Conservation (phyloP, 1,284 basidiomycete genomes). For the Pseudozyma sp. region DNA sequence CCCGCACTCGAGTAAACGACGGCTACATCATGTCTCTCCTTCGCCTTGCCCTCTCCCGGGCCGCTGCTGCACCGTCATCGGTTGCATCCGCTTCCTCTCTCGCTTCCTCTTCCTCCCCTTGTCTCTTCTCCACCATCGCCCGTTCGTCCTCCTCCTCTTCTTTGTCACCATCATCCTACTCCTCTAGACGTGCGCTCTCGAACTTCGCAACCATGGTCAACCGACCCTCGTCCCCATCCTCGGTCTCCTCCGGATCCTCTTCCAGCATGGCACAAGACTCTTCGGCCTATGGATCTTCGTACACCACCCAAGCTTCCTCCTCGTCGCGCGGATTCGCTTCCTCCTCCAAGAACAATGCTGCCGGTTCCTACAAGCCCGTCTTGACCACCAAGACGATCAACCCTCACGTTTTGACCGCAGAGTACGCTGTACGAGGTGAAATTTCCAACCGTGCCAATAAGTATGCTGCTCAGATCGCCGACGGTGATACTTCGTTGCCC, state of each 20-base stretch:
- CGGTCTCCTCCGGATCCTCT: conserved; percentile 32
- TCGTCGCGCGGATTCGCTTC: conserved; percentile 37
- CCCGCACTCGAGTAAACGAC: background rate
- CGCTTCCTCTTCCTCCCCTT: conserved; percentile 5
- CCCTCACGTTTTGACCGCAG: conserved; percentile 84
- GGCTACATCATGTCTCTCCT: conserved; percentile 25
- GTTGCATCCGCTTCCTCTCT: conserved; percentile 8
- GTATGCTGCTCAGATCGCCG: conserved; percentile 70
- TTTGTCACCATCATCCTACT: background rate
- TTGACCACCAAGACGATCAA: conserved; percentile 73
- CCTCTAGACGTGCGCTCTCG: conserved; percentile 13
- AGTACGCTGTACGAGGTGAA: conserved; percentile 97
- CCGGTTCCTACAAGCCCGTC: conserved; percentile 69
- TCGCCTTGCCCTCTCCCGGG: conserved; percentile 30
- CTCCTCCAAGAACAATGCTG: conserved; percentile 50
- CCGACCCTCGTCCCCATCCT: conserved; percentile 29
- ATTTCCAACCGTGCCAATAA: conserved; percentile 91
- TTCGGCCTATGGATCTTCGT: conserved; percentile 33
- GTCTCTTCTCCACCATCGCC: conserved; percentile 3
- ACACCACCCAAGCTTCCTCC: conserved; percentile 41
- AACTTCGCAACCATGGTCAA: conserved; percentile 20
- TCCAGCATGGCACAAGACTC: conserved; percentile 23
- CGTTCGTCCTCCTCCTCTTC: background rate
- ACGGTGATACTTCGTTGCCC: conserved; percentile 75
- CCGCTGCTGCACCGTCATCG: conserved; percentile 11